Conservation (phyloP, 352 stramenopile species). For the Lagenidium giganteum region DNA sequence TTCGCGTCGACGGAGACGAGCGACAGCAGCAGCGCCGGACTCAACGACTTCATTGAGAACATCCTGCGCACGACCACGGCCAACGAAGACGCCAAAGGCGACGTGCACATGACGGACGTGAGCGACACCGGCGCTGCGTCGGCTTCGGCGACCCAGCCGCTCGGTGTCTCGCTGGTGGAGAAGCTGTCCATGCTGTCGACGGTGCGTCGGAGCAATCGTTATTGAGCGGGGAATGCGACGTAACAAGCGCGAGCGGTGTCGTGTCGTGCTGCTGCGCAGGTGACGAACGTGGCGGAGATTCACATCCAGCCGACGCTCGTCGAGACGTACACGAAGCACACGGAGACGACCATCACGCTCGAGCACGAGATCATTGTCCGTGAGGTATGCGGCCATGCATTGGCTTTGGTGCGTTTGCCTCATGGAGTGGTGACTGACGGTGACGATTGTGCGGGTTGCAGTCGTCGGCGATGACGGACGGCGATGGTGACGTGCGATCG, state of each 20-base stretch:
- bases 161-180: conserved; percentile 43
- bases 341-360: conserved; percentile 66
- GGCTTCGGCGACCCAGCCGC: not conserved
- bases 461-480: conserved; percentile 17
- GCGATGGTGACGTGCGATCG: conserved; percentile 15
- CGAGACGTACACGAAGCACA: conserved; percentile 69
- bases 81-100: conserved; percentile 12
- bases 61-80: conserved; percentile 48
- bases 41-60: conserved; percentile 70
- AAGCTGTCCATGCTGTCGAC: conserved; percentile 56
- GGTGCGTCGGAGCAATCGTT: conserved; percentile 10
- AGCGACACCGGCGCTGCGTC: conserved; percentile 3
- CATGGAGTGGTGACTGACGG: not conserved
- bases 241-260: not conserved
- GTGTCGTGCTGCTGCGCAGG: conserved; percentile 4
- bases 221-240: not conserved
- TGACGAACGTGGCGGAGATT: conserved; percentile 52
- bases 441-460: conserved; percentile 12
- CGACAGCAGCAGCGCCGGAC: conserved; percentile 36
- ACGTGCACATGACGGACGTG: too few relatives aligned
- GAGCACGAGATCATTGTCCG: conserved; percentile 46
- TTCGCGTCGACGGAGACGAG: conserved; percentile 25
- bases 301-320: conserved; percentile 62
- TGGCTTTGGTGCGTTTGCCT: not conserved
- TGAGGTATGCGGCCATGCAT: conserved; percentile 19